Evolutionary conservation across 257 asterid species (phyloP), one percentile per base, ranked within the genome.

Genomic region (Ehretia macrophylla): DNA sequence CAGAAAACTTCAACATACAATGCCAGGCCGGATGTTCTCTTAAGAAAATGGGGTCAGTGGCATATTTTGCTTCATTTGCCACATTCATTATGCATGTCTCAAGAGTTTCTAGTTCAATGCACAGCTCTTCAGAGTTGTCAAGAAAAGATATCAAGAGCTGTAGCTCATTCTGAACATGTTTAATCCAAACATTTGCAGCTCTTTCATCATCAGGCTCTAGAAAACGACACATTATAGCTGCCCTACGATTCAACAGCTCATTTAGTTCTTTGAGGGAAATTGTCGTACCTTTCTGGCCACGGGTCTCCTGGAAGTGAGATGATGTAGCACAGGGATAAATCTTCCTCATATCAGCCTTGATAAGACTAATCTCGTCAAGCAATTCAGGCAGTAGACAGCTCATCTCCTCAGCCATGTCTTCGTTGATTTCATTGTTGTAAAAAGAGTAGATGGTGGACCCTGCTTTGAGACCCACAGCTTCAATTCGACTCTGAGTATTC

Each of bases 301-400:
- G 19, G 0, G 32, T 60, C 64, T 13, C 59, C 5, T 68, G 72
- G 54, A 71, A 66, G 12, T 14, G n/a, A 2, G 45, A 65, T 22
- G 17, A 8, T 11, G 56, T 54, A 27, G 8, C 18, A 32, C 3
- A 10, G n/a, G 8, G 40, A 60, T 14, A 23, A 17, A 20, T 11
- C 22, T 58, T 51, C 10, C 42, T 16, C 10, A 38, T n/a, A 21
- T 58, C 48, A 8, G 18, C 27, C 22, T 22, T 17, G 27, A 17
- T 17, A 13, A 37, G 13, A 4, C 38, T 32, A 17, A 52, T 44
- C 11, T 12, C 14, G 4, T 5, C 18, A 13, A 32, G 16, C 23
- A 65, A 37, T 32, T 21, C 8, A 2, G 51, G 27, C 38, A 47
- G 56, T 11, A 60, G 51, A 13, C 3, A 14, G 32, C 44, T 4